These are phyloP conservation scores for Penicillium longicatenatum DNA, from an alignment of 495 filamentous ascomycete species.

Conservation along the genomic window DNA sequence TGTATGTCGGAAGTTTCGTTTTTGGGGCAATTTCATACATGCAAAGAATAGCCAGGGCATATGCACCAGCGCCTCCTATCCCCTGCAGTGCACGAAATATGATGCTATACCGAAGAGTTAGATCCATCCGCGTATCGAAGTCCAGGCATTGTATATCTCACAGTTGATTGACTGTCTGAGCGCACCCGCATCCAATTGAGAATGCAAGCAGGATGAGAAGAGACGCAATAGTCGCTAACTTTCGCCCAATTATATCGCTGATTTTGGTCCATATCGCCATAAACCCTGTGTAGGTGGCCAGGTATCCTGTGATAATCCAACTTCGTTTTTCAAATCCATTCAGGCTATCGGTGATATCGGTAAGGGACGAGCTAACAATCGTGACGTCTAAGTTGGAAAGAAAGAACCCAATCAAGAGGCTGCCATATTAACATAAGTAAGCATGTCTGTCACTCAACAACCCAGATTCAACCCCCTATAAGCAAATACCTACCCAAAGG, in stretches of 20 bases:
- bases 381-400: constrained; percentile 64
- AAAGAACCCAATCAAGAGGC: constrained; percentile 56
- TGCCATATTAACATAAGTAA: constrained; percentile 23
- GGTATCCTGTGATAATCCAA: constrained; percentile 60
- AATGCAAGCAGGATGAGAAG: constrained; percentile 57
- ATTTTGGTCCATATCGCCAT: constrained; percentile 60
- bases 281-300: constrained; percentile 58
- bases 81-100: constrained; percentile 59
- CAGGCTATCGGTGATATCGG: constrained; percentile 58
- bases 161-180: constrained; percentile 54
- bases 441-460: neutral
- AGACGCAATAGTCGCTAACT: constrained; percentile 46
- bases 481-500: constrained; percentile 33
- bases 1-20: constrained; percentile 46
- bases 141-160: constrained; percentile 24
- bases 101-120: constrained; percentile 39
- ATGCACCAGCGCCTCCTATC: constrained; percentile 56
- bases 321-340: constrained; percentile 53
- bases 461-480: neutral
- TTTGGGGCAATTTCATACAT: constrained; percentile 51
- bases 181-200: constrained; percentile 58
- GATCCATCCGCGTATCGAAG: neutral
- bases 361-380: constrained; percentile 63
- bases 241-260: constrained; percentile 62
- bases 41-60: constrained; percentile 51